These are phyloP conservation scores for Plasmodium gallinaceum DNA, from an alignment of 169 alveolate genomes.

Conservation along the genomic window DNA sequence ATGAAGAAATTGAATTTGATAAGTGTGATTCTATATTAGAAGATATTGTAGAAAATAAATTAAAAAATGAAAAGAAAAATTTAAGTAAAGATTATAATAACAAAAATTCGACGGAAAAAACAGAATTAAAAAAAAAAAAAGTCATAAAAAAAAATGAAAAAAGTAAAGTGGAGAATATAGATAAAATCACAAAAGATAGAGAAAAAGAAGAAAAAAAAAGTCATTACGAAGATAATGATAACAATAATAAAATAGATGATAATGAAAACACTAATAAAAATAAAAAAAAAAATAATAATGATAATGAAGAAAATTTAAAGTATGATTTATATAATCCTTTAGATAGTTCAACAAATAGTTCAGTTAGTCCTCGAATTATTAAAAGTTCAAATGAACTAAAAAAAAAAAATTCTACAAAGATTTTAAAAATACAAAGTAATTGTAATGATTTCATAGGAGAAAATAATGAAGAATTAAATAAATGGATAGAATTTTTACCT, in stretches of 20 bases:
- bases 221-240: background rate
- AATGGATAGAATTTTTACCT: conserved; percentile 53
- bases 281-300: conserved; percentile 12
- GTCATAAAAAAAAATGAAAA: conserved; percentile 26
- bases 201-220: conserved; percentile 7
- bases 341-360: conserved; percentile 57
- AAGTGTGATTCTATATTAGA: conserved; percentile 27
- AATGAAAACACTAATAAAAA: conserved; percentile 6
- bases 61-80: conserved; percentile 27
- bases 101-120: conserved; percentile 3
- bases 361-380: conserved; percentile 36
- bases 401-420: conserved; percentile 49
- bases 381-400: conserved; percentile 47
- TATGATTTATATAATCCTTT: background rate
- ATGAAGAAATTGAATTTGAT: conserved; percentile 73
- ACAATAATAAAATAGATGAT: background rate
- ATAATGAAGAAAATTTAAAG: conserved; percentile 15
- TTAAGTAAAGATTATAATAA: background rate
- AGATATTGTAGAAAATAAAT: conserved; percentile 2
- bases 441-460: conserved; percentile 24
- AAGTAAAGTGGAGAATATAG: conserved; percentile 5
- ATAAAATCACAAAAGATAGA: conserved; percentile 20
- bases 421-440: conserved; percentile 39
- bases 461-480: conserved; percentile 30
- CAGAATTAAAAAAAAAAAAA: conserved; percentile 8